These are phyloP conservation scores for Serendipita sp. DNA, from an alignment of 768 basidiomycete species.

Conservation along the genomic window DNA sequence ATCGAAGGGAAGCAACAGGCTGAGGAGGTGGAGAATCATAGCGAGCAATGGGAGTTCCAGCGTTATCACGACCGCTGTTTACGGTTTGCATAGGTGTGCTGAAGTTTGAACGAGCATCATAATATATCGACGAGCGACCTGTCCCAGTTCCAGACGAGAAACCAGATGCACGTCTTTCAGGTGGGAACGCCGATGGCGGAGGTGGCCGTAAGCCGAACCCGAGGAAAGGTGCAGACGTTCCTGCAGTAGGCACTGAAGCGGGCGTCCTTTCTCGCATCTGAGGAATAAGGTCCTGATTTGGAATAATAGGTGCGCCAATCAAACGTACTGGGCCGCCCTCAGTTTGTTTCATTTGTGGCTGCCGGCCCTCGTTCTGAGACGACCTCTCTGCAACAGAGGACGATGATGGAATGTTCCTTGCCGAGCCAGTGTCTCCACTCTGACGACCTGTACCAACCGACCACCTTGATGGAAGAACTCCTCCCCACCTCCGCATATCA, in stretches of 20 bases:
- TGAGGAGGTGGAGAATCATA: neutral
- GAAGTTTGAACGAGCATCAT: neutral
- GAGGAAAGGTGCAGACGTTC: neutral
- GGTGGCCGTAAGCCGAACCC: constrained; percentile 1
- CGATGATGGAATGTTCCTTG: neutral
- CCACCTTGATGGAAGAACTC: neutral
- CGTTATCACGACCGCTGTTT: neutral
- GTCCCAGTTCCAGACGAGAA: neutral
- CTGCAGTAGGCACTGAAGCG: neutral
- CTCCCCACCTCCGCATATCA: constrained; percentile 4
- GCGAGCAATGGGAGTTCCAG: neutral
- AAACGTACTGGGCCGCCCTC: neutral
- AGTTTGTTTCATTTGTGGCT: neutral
- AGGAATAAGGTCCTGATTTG: neutral
- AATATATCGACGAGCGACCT: neutral
- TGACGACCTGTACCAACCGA: neutral
- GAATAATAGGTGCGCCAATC: neutral
- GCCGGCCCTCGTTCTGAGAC: neutral
- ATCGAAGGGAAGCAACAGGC: neutral
- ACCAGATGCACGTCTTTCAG: neutral
- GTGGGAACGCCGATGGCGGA: neutral
- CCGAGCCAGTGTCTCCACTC: neutral
- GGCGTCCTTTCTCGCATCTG: neutral
- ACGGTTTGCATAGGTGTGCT: constrained; percentile 1
- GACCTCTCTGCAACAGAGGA: neutral